Evolutionary conservation across 176 grass and related monocot species (phyloP), one percentile per base, ranked within the genome.

Genomic region (Zea luxurians): DNA sequence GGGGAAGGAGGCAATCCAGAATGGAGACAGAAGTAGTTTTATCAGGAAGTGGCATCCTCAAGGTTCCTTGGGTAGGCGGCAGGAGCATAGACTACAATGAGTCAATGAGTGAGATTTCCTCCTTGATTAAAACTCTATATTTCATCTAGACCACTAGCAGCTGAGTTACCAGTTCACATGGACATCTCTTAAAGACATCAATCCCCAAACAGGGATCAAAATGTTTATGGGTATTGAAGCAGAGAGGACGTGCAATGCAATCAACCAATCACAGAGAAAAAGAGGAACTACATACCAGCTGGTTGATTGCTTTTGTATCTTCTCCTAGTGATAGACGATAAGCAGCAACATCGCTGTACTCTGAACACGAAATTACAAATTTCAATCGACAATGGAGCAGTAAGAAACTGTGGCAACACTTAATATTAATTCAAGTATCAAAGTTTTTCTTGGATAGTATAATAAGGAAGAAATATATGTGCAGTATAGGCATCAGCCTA

Each of bases 261-360:
- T 73, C 40, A 74, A 46, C 5, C 52, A 78, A 77, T 78, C 55
- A 21, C 54, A 55, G 46, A 73, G 13, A 79, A 67, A 87, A 79
- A 66, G 50, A 67, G 40, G 4, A 80, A 78, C 43, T 65, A 84
- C 66, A 37, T 92, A 98, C 95, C 89, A 98, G 78, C 79, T 98
- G 95, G 66, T 98, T 98, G 84, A 98, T 94, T 61, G 91, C 95
- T 94, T 98, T 98, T 71, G 95, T 98, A 83, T 98, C 95, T 89
- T 98, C 95, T 76, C 87, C 89, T 61, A 98, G 66, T 50, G 95
- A 94, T 68, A 98, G 86, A 42, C 95, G 89, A 61, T 98, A 98
- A 42, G 95, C 91, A 75, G 95, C 95, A 57, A 98, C 95, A 87
- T 98, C 95, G 37, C 91, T 84, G 71, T 92, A 98, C 35, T 98